Base-by-base conservation (phyloP, 306 rosid genomes). In the Trifolium subterraneum region DNA sequence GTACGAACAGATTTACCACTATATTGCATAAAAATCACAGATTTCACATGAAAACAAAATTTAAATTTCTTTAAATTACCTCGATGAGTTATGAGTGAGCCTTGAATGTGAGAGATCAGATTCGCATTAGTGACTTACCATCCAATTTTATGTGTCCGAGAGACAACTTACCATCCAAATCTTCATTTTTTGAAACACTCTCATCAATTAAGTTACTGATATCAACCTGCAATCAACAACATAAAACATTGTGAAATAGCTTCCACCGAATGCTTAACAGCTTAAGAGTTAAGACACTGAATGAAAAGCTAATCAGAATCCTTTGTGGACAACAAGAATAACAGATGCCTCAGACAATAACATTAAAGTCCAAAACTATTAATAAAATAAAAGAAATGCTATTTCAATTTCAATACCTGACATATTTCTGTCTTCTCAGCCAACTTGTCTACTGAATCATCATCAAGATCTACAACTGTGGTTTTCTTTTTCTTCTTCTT, bases 401-500 rank as follows among this genome's bases (percentile, higher is more conserved):
- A 7, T 29, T 56, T 33, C 68, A 64, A 13, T 44, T 62, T 27
- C 45, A 31, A 79, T 71, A 92, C 99, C 96, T 18, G 95, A 35
- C 38, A 94, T 74, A 75, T 35, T 83, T 92, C 99, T 3, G 99
- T 90, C 77, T 94, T 86, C 86, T 90, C 97, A 4, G 91, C 82
- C 89, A 91, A 81, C 27, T 83, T 86, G 33, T 93, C 98, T 80
- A 83, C 97, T 1, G 88, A 55, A 22, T 94, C 99, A 71, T 94
- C 97, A 14, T 81, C 84, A 68, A 81, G 78, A 63, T 84, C 87
- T 20, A 80, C 27, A 58, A 84, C 73, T 19, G 84, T 64, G 20
- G 55, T 18, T 47, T 84, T 84, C 87, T 84, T 84, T 8, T 84
- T 93, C 91, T 94, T 94, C 93, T 94, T 94, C 87, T 94, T 94